A percentile compares a stretch with the other conserved stretches of the same genome.
These are phyloP conservation scores for Discostella stelligera DNA, from an alignment of 352 stramenopile genomes.

Conservation along the genomic window DNA sequence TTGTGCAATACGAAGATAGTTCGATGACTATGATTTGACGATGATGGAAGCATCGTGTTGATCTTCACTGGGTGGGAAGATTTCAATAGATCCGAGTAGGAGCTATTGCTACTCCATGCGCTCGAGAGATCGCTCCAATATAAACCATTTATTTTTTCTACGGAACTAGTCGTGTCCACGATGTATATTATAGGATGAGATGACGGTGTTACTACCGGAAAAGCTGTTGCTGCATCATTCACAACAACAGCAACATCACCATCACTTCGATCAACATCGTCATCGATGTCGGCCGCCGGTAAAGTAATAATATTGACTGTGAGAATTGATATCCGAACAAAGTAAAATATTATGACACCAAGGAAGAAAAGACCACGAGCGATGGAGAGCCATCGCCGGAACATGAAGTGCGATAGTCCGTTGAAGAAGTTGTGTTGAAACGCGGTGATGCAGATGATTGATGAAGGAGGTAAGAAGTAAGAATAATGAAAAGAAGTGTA, in stretches of 20 bases:
- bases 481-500: too few species aligned
- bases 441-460: neutral
- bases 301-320: neutral
- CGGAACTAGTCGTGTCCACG: neutral
- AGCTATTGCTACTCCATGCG: neutral
- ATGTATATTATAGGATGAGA: constrained; percentile 12
- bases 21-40: neutral
- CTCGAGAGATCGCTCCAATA: constrained; percentile 11
- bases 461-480: neutral
- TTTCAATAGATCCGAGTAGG: constrained; percentile 13
- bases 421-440: too few species aligned
- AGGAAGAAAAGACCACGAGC: constrained; percentile 2
- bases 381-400: neutral
- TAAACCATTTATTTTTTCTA: neutral
- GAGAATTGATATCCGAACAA: neutral
- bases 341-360: neutral
- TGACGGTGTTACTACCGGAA: neutral
- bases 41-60: neutral
- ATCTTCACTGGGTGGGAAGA: neutral
- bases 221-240: neutral
- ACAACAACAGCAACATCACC: too few species aligned
- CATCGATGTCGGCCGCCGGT: neutral
- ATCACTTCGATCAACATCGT: neutral
- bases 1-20: constrained; percentile 18
- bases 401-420: neutral